A percentile compares a stretch with the other conserved stretches of the same genome.
Conservation (phyloP, 2,329 filamentous ascomycete genomes). For the Talaromyces marneffei region DNA sequence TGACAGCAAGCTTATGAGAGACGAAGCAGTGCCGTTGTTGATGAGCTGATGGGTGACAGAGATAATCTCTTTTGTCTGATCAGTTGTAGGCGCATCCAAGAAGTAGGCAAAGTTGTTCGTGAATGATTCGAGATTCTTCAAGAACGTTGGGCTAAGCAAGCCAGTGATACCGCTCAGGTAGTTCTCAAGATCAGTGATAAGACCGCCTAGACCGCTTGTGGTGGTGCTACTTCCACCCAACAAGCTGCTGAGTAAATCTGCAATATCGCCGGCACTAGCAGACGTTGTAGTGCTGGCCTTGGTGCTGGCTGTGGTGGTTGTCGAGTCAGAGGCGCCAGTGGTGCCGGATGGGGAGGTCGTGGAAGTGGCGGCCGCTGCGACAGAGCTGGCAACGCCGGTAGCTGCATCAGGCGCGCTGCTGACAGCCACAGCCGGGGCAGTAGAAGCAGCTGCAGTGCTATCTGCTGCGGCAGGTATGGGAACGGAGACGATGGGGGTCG, state of each 20-base stretch:
- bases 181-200: conserved; percentile 14
- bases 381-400: neutral
- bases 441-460: neutral
- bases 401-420: conserved; percentile 3
- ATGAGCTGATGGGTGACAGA: conserved; percentile 8
- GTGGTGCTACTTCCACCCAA: conserved; percentile 7
- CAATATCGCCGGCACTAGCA: conserved; percentile 8
- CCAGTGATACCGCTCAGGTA: conserved; percentile 18
- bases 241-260: conserved; percentile 1
- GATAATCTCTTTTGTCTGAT: conserved; percentile 23
- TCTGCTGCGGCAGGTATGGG: neutral
- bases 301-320: neutral
- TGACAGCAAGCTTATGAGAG: conserved; percentile 4
- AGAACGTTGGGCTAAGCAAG: conserved; percentile 25
- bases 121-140: conserved; percentile 29
- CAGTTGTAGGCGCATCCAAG: conserved; percentile 28
- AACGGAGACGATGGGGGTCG: neutral
- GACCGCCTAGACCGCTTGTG: conserved; percentile 2
- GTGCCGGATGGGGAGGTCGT: neutral
- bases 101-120: conserved; percentile 30
- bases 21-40: conserved; percentile 8
- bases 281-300: neutral
- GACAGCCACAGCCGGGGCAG: neutral
- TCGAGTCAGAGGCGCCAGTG: neutral
- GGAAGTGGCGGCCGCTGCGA: neutral